Conservation (phyloP, 768 basidiomycete genomes). For the Boletales sp. region DNA sequence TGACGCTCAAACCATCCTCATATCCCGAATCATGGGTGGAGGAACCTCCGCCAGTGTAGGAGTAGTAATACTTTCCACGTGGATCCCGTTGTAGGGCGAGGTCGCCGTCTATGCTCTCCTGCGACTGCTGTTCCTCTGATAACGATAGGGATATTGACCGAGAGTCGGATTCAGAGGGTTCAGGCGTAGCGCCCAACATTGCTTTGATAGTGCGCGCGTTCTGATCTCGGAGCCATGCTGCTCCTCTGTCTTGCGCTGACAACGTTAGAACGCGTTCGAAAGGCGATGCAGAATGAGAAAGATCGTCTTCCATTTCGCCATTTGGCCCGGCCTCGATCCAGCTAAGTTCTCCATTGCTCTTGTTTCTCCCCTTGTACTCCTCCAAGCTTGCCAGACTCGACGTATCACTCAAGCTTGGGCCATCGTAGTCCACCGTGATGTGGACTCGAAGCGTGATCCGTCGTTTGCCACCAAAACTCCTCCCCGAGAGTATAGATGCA, state of each 20-base stretch:
- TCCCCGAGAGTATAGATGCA: constrained; percentile 65
- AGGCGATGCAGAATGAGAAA: constrained; percentile 40
- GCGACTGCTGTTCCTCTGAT: constrained; percentile 29
- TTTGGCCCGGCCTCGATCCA: constrained; percentile 45
- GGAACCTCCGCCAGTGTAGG: constrained; percentile 52
- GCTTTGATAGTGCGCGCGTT: constrained; percentile 60
- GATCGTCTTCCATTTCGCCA: constrained; percentile 55
- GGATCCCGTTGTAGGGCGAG: constrained; percentile 64
- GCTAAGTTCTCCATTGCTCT: constrained; percentile 43
- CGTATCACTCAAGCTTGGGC: constrained; percentile 86
- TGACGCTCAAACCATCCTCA: constrained; percentile 44
- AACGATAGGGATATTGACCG: constrained; percentile 36
- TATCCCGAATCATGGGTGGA: constrained; percentile 52
- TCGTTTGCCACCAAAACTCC: constrained; percentile 61
- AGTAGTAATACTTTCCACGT: constrained; percentile 74
- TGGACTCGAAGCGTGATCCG: constrained; percentile 77
- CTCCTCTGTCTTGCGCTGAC: constrained; percentile 62
- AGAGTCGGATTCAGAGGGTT: constrained; percentile 55
- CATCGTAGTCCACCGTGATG: constrained; percentile 85
- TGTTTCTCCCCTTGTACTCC: constrained; percentile 59
- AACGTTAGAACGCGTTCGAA: constrained; percentile 37
- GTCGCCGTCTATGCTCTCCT: constrained; percentile 51
- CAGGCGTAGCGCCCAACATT: constrained; percentile 55
- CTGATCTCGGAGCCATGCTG: constrained; percentile 82
- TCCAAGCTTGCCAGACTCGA: constrained; percentile 78